Evolutionary conservation across 345 rosid genomes (phyloP).

Genomic region (Dipteronia sinensis): DNA sequence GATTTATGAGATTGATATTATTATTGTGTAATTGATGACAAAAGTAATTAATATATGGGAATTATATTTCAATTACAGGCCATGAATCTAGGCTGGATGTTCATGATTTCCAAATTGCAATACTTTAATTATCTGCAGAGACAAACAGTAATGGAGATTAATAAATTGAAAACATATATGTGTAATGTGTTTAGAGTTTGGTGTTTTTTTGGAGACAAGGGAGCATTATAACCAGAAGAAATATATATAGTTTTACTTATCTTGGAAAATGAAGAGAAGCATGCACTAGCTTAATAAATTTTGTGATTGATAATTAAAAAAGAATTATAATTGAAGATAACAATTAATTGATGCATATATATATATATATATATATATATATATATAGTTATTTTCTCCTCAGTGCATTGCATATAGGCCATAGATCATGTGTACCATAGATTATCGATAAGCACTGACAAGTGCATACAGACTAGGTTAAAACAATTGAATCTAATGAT

Average conservation of each 20-base stretch:
- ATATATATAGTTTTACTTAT: neutral
- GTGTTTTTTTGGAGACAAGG: constrained; percentile 27
- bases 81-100: constrained; percentile 5
- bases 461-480: no score
- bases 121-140: neutral
- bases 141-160: neutral
- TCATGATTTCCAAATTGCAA: neutral
- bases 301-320: neutral
- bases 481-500: no score
- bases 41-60: no score
- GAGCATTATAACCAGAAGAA: neutral
- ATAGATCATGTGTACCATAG: no score
- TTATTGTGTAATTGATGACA: neutral
- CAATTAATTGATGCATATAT: no score
- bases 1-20: neutral
- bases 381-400: no score
- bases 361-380: no score
- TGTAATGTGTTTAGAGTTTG: constrained; percentile 1
- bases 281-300: no score
- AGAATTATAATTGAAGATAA: neutral
- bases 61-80: neutral
- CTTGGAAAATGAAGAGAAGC: constrained; percentile 5
- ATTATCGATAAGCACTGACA: no score
- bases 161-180: constrained; percentile 6
- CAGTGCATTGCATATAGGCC: no score